phyloP scores from a whole-genome alignment of 75 land plant genomes.

The Chamaecyparis obtusa region DNA sequence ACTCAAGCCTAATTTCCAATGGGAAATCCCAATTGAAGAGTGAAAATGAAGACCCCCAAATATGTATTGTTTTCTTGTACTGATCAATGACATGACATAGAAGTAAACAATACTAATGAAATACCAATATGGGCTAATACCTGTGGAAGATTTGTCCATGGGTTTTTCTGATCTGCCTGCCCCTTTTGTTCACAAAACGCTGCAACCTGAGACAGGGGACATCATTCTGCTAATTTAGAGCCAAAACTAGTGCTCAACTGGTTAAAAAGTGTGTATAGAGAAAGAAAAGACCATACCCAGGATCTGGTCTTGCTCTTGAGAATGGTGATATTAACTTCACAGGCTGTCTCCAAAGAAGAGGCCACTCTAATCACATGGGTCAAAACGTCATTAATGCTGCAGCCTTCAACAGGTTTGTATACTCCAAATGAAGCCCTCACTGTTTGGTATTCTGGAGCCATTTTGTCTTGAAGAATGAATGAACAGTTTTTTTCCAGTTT shows the following conservation, averaged over 20 bases:
- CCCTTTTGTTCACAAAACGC: background rate
- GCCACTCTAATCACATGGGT: background rate
- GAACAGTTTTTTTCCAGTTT: background rate
- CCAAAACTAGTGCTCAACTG: background rate
- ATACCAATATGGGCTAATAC: background rate
- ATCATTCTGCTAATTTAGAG: background rate
- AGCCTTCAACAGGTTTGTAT: background rate
- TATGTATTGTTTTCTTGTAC: background rate
- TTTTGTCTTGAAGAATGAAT: background rate
- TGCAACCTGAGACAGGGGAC: background rate
- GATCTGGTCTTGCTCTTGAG: background rate
- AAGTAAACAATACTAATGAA: background rate
- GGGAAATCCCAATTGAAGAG: background rate
- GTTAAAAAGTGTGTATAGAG: background rate
- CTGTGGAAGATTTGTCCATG: constrained; percentile 9
- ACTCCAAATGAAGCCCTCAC: constrained; percentile 6
- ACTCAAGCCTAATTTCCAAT: background rate
- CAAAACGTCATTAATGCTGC: background rate
- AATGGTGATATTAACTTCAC: background rate
- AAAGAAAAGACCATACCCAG: background rate
- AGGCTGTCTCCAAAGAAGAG: background rate
- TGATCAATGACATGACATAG: background rate
- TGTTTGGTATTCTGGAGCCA: background rate
- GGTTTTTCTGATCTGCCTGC: background rate
- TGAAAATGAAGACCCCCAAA: background rate